Evolutionary conservation across 2,329 filamentous ascomycete genomes (phyloP), one percentile per base, ranked within the genome.

Genomic region (Dactylellina haptotyla): DNA sequence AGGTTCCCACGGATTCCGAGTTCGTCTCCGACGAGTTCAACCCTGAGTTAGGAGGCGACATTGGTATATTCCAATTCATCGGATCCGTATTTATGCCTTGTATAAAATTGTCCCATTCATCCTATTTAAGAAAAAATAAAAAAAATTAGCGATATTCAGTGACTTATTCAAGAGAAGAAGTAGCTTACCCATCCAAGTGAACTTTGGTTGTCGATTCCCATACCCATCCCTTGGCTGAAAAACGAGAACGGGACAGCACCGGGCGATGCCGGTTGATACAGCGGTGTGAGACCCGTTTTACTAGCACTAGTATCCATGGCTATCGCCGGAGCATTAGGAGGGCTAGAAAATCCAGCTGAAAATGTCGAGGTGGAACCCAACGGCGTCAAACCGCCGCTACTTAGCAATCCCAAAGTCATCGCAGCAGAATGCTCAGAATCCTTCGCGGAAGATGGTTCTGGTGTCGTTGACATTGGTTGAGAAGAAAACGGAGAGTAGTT

Each of bases 61-160:
- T 48, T 20, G 67, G 67, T 25, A 72, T 41, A 48, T 41, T 72
- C 67, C 67, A 72, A 54, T 53, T 75, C 56, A 72, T 74, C 12
- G 65, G 48, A 48, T 77, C 76, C 30, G 76, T 67, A 30, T 73
- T 77, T 39, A 77, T 77, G 48, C 76, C 76, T 56, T 77, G 75
- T 39, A 77, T 76, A 39, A 77, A 77, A 10, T 66, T 76, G 58
- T 77, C 76, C 76, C 76, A 77, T 41, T 77, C 76, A 43, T 76
- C 75, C 76, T 77, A 66, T 37, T 20, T 51, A 5, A 4, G n/a
- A n/a, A n/a, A n/a, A n/a, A n/a, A n/a, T n/a, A n/a, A n/a, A n/a
- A n/a, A n/a, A n/a, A n/a, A n/a, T n/a, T n/a, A n/a, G n/a, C n/a
- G n/a, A n/a, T n/a, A n/a, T n/a, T n/a, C 18, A 26, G 28, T 14